Evolutionary conservation across 164 flowering plant genomes (phyloP).

Genomic region (Santalum album): DNA sequence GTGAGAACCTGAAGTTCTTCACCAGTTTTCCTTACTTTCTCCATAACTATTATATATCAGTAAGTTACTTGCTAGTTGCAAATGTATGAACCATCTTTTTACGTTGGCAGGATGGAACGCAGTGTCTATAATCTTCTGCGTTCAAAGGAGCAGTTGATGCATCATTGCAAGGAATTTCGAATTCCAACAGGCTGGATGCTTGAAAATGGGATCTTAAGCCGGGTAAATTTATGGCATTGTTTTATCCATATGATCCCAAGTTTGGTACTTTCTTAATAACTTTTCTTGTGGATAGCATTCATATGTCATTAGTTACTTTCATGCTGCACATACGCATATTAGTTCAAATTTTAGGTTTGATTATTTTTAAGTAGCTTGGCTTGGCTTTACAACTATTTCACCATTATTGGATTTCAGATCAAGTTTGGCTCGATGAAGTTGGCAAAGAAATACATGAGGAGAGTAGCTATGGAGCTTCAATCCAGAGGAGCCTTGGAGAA

Average conservation of each 20-base stretch:
- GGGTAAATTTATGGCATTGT: conserved; percentile 31
- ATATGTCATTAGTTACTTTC: too few species aligned
- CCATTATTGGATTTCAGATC: conserved; percentile 38
- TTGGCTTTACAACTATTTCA: background rate
- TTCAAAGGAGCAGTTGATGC: conserved; percentile 59
- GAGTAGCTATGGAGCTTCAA: conserved; percentile 81
- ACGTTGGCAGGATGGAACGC: conserved; percentile 60
- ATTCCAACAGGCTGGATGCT: conserved; percentile 94
- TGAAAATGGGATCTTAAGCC: conserved; percentile 69
- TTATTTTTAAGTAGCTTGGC: background rate
- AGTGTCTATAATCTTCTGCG: conserved; percentile 52
- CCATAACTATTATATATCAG: background rate
- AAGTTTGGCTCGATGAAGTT: conserved; percentile 83
- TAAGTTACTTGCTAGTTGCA: background rate
- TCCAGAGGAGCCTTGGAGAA: conserved; percentile 50
- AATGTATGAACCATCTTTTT: background rate
- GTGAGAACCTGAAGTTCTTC: conserved; percentile 27
- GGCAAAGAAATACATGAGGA: conserved; percentile 79
- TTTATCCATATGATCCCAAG: too few species aligned
- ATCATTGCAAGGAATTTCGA: conserved; percentile 59
- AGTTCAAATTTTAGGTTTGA: too few species aligned
- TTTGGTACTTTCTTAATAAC: too few species aligned
- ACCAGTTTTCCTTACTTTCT: too few species aligned
- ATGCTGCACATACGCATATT: too few species aligned
- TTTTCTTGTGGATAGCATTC: too few species aligned